Percentiles rank a stretch among this genome's conserved stretches.
These are phyloP conservation scores for Arthrobotrys iridis DNA, from an alignment of 2,329 filamentous ascomycete genomes.

Conservation along the genomic window DNA sequence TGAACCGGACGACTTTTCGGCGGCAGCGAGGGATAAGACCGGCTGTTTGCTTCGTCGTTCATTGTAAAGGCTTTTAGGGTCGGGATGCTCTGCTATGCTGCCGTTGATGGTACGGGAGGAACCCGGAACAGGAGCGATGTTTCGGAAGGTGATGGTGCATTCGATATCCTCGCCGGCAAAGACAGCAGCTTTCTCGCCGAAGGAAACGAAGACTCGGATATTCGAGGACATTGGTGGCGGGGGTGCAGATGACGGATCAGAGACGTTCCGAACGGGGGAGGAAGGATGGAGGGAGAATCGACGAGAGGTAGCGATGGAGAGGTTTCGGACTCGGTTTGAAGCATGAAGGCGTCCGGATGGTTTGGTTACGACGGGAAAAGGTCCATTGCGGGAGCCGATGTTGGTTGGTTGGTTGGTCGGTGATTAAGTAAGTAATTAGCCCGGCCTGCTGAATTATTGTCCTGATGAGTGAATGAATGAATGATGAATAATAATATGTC, in stretches of 20 bases:
- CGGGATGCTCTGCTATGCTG: slow-evolving; percentile 43
- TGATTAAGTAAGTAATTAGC: too few species aligned
- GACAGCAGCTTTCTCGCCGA: slow-evolving; percentile 85
- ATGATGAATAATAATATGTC: too few species aligned
- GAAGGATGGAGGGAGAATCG: neutral
- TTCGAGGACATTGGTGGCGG: slow-evolving; percentile 66
- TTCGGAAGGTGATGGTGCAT: slow-evolving; percentile 96
- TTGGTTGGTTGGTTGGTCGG: too few species aligned
- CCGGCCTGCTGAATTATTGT: too few species aligned
- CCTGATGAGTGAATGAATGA: too few species aligned
- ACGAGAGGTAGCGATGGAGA: neutral
- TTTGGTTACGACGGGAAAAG: slow-evolving; percentile 7
- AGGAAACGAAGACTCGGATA: slow-evolving; percentile 94
- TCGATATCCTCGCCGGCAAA: slow-evolving; percentile 96
- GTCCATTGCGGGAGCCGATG: slow-evolving; percentile 7
- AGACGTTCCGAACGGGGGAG: neutral
- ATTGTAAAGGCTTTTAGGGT: slow-evolving; percentile 22
- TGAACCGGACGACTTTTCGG: slow-evolving; percentile 46
- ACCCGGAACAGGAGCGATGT: slow-evolving; percentile 69
- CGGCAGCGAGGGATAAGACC: slow-evolving; percentile 53
- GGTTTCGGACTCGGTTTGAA: neutral
- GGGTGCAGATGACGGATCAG: neutral
- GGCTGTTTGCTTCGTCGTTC: slow-evolving; percentile 54
- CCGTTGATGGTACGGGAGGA: slow-evolving; percentile 54
- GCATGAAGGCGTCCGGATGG: neutral